Conservation (phyloP, 139 green algal species). For the Closterium sp. region DNA sequence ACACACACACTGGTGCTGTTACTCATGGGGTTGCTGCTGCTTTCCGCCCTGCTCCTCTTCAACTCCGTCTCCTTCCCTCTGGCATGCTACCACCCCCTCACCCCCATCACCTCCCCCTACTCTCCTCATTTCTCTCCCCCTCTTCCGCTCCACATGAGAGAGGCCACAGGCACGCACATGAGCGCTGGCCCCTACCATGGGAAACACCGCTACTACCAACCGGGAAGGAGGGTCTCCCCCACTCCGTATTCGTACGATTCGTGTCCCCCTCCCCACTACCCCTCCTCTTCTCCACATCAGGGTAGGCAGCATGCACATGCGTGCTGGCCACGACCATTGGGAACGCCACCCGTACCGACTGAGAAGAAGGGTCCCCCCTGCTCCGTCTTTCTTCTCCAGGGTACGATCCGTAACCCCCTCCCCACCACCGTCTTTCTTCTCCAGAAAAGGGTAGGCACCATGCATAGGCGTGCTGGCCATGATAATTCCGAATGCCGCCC, state of each 20-base stretch:
- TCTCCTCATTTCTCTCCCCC: neutral
- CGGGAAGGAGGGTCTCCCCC: neutral
- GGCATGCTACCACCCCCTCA: neutral
- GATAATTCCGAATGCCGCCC: too few species aligned
- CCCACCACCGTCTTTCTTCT: neutral
- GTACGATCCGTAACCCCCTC: neutral
- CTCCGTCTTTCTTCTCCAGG: neutral
- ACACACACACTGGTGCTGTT: too few species aligned
- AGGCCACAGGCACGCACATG: neutral
- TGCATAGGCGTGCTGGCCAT: neutral
- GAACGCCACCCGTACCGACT: too few species aligned
- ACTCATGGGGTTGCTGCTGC: too few species aligned
- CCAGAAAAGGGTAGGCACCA: too few species aligned
- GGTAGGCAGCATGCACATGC: too few species aligned
- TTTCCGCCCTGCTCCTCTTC: neutral
- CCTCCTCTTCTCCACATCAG: neutral
- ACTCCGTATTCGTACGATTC: neutral
- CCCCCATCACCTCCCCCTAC: neutral
- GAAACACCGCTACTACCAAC: neutral
- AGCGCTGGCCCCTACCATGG: neutral
- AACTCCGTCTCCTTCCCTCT: neutral
- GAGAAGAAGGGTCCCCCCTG: neutral
- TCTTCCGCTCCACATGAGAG: neutral
- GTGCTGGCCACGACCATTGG: too few species aligned
- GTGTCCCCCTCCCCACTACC: neutral